Evolutionary conservation across 2,329 filamentous ascomycete species (phyloP).

Genomic region (Calonectria pteridis): DNA sequence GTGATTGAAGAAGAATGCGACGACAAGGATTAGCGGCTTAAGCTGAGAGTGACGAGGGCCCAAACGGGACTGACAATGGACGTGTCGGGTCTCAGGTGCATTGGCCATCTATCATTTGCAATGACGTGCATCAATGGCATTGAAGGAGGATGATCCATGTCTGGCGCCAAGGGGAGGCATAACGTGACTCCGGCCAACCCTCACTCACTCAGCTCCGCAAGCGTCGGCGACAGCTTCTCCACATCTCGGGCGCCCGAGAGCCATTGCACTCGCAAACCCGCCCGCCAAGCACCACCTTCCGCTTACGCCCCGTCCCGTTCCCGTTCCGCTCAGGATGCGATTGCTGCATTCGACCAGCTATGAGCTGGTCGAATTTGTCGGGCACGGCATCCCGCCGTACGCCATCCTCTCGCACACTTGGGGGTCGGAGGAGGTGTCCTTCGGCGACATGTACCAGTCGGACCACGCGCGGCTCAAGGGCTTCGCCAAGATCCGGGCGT

Average conservation of each 20-base stretch:
- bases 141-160: background rate
- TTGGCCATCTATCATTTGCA: background rate
- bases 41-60: background rate
- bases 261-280: background rate
- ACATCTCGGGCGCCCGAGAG: background rate
- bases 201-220: background rate
- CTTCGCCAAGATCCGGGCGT: slow-evolving; percentile 20
- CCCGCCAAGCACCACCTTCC: no score
- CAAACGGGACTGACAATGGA: background rate
- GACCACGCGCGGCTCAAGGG: slow-evolving; percentile 14
- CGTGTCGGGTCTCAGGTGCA: background rate
- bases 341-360: slow-evolving; percentile 14
- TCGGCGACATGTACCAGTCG: background rate
- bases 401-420: slow-evolving; percentile 26
- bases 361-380: slow-evolving; percentile 19
- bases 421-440: slow-evolving; percentile 21
- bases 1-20: background rate
- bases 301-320: no score
- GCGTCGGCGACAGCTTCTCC: background rate
- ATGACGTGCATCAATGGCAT: background rate
- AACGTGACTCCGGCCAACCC: background rate
- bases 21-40: background rate
- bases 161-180: background rate
- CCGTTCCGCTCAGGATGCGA: slow-evolving; percentile 2
- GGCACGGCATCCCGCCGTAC: slow-evolving; percentile 15